Evolutionary conservation across 2,329 filamentous ascomycete species (phyloP), one percentile per base, ranked within the genome.

Genomic region (Aureobasidium subglaciale): DNA sequence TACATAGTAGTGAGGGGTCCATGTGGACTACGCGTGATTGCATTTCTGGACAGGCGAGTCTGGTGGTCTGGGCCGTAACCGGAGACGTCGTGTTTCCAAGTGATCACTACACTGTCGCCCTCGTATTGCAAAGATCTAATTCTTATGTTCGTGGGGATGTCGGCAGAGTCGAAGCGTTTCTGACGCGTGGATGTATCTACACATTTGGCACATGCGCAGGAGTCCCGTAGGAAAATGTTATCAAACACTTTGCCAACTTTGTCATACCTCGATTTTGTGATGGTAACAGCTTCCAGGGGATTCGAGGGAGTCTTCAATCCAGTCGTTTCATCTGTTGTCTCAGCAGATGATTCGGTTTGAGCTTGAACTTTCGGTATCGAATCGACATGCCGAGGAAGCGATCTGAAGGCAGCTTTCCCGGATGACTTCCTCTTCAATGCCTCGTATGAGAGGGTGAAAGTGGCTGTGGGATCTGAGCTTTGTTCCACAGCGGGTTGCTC

Each of bases 141-240:
- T 13, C 61, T 49, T 43, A 85, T 78, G 29, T 74, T 59, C 8
- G 62, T 27, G 0, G 84, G 81, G 38, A 90, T 84, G 50, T 89
- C 83, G 18, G 75, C 74, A 1, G 83, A 84, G 55, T 79, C 78
- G 68, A 88, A 88, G 34, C 74, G 73, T 69, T 85, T 86, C 65
- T 86, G 83, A 38, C 75, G 77, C 15, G 81, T 83, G 38, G 79
- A 77, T 3, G 77, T 72, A 64, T 85, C 78, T 29, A 83, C 73
- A 63, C 83, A 86, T 41, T 59, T 63, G n/a, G 71, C 61, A 64
- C 83, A 86, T 18, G 70, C 64, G 69, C 83, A 86, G 56, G 77
- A 70, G 65, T 86, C 83, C 34, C 83, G 78, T 18, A 85, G 67
- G 15, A 63, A 59, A 13, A 71, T 49, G 16, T 65, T 59, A 11